A percentile compares a stretch with the other conserved stretches of the same genome.
These are phyloP conservation scores for Mycena sp. DNA, from an alignment of 1,284 basidiomycete species.

Conservation along the genomic window DNA sequence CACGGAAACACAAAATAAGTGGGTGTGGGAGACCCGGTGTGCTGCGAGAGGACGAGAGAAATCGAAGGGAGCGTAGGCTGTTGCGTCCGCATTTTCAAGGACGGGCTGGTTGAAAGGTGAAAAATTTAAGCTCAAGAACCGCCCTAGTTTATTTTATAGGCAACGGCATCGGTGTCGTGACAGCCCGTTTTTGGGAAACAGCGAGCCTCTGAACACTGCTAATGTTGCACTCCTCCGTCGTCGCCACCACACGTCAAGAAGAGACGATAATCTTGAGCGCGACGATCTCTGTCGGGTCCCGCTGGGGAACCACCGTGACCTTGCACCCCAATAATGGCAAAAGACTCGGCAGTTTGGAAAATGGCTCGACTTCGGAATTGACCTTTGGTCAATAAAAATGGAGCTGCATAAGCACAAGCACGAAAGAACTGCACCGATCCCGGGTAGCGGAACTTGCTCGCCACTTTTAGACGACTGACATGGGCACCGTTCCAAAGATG, in stretches of 20 bases:
- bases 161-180: slow-evolving; percentile 8
- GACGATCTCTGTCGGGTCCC: too few relatives aligned
- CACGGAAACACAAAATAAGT: neutral
- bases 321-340: too few relatives aligned
- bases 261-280: too few relatives aligned
- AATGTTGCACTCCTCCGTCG: neutral
- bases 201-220: neutral
- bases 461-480: too few relatives aligned
- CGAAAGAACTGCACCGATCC: too few relatives aligned
- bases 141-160: neutral
- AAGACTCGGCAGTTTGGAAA: too few relatives aligned
- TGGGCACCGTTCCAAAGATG: too few relatives aligned
- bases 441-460: too few relatives aligned
- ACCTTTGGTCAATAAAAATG: too few relatives aligned
- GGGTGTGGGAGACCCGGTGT: neutral
- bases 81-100: neutral
- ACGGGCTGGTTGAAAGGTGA: neutral
- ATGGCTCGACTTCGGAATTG: too few relatives aligned
- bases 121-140: neutral
- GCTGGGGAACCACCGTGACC: too few relatives aligned
- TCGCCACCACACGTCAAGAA: neutral
- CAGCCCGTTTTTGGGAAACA: neutral
- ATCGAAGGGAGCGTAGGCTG: slow-evolving; percentile 7
- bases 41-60: slow-evolving; percentile 7
- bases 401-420: too few relatives aligned